Conservation (phyloP, 2,329 filamentous ascomycete species). For the Pyrenophora seminiperda region DNA sequence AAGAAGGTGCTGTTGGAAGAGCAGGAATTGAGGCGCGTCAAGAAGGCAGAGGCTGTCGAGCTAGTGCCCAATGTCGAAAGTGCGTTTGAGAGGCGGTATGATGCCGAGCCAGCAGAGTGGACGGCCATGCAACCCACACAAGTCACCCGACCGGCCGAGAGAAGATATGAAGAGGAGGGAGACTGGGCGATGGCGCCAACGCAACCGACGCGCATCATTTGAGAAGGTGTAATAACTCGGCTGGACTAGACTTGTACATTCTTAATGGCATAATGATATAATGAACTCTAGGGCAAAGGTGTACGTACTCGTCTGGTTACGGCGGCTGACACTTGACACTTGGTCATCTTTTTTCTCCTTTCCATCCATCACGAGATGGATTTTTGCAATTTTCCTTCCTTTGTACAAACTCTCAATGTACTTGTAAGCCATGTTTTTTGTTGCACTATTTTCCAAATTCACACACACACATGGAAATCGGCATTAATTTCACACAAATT, state of each 20-base stretch:
- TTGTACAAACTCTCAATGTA: too few species aligned
- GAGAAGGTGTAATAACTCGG: constrained; percentile 1
- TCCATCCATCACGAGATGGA: too few species aligned
- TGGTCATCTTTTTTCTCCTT: too few species aligned
- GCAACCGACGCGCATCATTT: constrained; percentile 29
- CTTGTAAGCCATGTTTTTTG: too few species aligned
- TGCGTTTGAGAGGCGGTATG: constrained; percentile 26
- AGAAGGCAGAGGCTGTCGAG: constrained; percentile 23
- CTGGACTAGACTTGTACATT: constrained; percentile 6
- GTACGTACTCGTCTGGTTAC: not conserved
- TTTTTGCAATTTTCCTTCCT: too few species aligned
- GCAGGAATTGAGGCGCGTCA: constrained; percentile 32
- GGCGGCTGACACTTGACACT: too few species aligned
- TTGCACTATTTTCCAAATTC: too few species aligned
- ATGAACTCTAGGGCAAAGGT: constrained; percentile 5
- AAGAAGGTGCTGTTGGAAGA: constrained; percentile 43
- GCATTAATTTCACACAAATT: too few species aligned
- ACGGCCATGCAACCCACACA: constrained; percentile 25
- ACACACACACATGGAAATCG: too few species aligned
- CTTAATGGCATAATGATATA: constrained; percentile 24
- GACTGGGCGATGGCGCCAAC: constrained; percentile 22
- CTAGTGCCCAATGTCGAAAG: constrained; percentile 25
- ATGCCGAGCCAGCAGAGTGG: constrained; percentile 26
- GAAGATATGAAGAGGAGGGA: constrained; percentile 13
- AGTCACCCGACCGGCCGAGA: constrained; percentile 3